Conservation (phyloP, 1,284 basidiomycete species). For the Sanguinoderma infundibulare region DNA sequence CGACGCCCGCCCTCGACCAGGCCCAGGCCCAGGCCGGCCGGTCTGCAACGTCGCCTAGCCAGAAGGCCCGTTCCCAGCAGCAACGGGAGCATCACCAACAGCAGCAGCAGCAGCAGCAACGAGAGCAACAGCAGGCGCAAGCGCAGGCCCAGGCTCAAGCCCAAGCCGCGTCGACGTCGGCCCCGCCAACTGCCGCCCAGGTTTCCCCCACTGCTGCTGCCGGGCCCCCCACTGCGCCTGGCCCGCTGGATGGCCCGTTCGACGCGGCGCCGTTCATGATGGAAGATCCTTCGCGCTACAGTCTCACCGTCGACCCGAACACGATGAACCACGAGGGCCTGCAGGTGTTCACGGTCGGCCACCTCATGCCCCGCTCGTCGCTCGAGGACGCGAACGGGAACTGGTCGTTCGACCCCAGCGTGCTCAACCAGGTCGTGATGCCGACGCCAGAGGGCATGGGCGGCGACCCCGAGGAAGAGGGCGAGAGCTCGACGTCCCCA, state of each 20-base stretch:
- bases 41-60: constrained; percentile 14
- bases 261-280: constrained; percentile 45
- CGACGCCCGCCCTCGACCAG: constrained; percentile 35
- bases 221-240: background rate
- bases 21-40: constrained; percentile 25
- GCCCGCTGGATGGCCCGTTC: constrained; percentile 24
- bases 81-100: constrained; percentile 10
- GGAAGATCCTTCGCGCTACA: constrained; percentile 28
- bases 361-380: constrained; percentile 65
- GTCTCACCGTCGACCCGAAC: constrained; percentile 26
- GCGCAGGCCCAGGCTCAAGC: constrained; percentile 31
- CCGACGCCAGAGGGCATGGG: constrained; percentile 38
- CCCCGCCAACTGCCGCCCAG: background rate
- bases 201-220: background rate
- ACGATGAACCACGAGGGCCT: constrained; percentile 61
- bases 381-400: constrained; percentile 59
- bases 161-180: constrained; percentile 13
- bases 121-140: constrained; percentile 2
- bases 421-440: constrained; percentile 37
- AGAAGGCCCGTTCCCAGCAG: constrained; percentile 14
- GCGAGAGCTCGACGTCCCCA: constrained; percentile 27
- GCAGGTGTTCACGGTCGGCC: constrained; percentile 84
- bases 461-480: constrained; percentile 35
- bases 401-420: constrained; percentile 55
- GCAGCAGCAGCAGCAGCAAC: constrained; percentile 7